Evolutionary conservation across 2,329 filamentous ascomycete genomes (phyloP).

Genomic region (Drechslera avenae): DNA sequence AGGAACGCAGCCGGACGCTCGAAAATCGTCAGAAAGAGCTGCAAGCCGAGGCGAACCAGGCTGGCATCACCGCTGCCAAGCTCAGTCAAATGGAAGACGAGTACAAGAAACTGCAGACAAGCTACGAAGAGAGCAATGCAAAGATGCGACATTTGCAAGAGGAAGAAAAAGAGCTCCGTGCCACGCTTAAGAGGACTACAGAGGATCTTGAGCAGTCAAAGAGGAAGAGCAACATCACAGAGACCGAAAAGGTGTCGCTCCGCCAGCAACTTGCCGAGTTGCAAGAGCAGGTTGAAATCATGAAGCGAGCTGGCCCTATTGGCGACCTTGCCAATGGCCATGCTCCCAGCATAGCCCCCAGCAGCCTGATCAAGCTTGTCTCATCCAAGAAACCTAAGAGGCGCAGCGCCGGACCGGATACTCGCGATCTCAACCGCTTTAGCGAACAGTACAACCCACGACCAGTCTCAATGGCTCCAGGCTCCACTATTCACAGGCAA

Average conservation of each 20-base stretch:
- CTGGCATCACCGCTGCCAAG: slow-evolving; percentile 90
- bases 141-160: slow-evolving; percentile 95
- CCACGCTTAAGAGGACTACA: slow-evolving; percentile 78
- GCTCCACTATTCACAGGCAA: slow-evolving; percentile 67
- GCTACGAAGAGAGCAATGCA: slow-evolving; percentile 85
- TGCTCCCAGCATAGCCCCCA: slow-evolving; percentile 54
- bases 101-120: slow-evolving; percentile 87
- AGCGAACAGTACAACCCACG: slow-evolving; percentile 92
- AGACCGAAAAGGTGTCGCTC: slow-evolving; percentile 83
- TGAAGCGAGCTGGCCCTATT: slow-evolving; percentile 75
- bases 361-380: slow-evolving; percentile 92
- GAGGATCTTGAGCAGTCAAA: slow-evolving; percentile 81
- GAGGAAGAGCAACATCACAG: slow-evolving; percentile 73
- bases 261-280: slow-evolving; percentile 88
- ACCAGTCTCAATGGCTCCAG: slow-evolving; percentile 92
- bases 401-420: slow-evolving; percentile 86
- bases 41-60: slow-evolving; percentile 95
- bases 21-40: slow-evolving; percentile 91
- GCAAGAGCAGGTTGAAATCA: slow-evolving; percentile 88
- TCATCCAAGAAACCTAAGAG: slow-evolving; percentile 97
- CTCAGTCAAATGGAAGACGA: slow-evolving; percentile 92
- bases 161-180: slow-evolving; percentile 84
- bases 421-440: slow-evolving; percentile 84
- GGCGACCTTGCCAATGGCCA: slow-evolving; percentile 69
- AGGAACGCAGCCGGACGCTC: slow-evolving; percentile 85